Evolutionary conservation across 1,284 basidiomycete species (phyloP).

Genomic region (Pseudozyma thailandica): DNA sequence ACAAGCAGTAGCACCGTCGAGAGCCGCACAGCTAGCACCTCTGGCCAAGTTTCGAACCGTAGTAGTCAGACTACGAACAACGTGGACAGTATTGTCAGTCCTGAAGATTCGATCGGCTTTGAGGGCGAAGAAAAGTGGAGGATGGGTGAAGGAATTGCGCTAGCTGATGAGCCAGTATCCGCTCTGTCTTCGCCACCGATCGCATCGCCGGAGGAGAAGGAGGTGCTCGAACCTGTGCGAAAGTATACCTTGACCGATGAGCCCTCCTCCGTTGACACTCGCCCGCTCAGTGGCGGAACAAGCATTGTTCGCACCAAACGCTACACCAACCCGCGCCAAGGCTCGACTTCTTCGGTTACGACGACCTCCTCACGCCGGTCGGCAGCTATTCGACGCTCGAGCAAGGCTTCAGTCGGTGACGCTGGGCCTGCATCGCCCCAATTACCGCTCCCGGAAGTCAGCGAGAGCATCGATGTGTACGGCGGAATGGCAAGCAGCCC

Average conservation of each 20-base stretch:
- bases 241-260: constrained; percentile 38
- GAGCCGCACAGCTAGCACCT: constrained; percentile 25
- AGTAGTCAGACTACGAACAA: constrained; percentile 34
- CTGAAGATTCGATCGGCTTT: not conserved
- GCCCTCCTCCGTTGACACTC: not conserved
- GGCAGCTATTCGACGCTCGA: constrained; percentile 12
- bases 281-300: not conserved
- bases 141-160: not conserved
- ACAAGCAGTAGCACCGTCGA: constrained; percentile 33
- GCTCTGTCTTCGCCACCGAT: not conserved
- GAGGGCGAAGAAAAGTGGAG: not conserved
- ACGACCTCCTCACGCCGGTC: constrained; percentile 19
- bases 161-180: not conserved
- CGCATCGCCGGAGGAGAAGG: not conserved
- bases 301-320: constrained; percentile 36
- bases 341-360: constrained; percentile 13
- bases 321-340: constrained; percentile 18
- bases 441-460: constrained; percentile 11
- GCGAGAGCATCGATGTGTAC: constrained; percentile 14
- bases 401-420: constrained; percentile 12
- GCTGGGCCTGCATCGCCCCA: constrained; percentile 10
- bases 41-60: constrained; percentile 25
- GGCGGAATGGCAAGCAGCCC: constrained; percentile 10
- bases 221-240: constrained; percentile 6
- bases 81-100: constrained; percentile 7